phyloP scores from a whole-genome alignment of 2,329 filamentous ascomycete genomes.

The Penicillium sp. region DNA sequence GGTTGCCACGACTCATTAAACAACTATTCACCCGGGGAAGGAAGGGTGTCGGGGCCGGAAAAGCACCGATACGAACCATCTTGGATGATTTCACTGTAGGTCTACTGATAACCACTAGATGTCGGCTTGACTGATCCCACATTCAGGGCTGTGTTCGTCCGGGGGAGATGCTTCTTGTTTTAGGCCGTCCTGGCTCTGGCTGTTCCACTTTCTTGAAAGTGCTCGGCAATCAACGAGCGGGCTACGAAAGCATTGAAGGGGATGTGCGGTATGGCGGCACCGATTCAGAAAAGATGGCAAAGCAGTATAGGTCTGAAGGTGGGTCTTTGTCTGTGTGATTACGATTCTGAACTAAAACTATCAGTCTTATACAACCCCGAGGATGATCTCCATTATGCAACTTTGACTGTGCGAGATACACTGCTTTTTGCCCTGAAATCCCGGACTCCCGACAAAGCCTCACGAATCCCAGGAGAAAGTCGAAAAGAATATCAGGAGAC shows the following conservation, averaged over 20 bases:
- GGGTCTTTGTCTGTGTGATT: neutral
- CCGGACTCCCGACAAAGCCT: slow-evolving; percentile 63
- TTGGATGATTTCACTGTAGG: slow-evolving; percentile 60
- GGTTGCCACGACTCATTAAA: slow-evolving; percentile 49
- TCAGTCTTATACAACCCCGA: slow-evolving; percentile 74
- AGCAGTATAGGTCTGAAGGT: slow-evolving; percentile 50
- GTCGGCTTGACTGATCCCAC: neutral
- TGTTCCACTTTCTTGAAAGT: slow-evolving; percentile 87
- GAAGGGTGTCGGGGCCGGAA: slow-evolving; percentile 29
- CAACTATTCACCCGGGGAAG: slow-evolving; percentile 41
- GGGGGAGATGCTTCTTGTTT: slow-evolving; percentile 43
- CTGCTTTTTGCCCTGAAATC: slow-evolving; percentile 70
- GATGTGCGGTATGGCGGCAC: slow-evolving; percentile 58
- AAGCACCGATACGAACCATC: slow-evolving; percentile 62
- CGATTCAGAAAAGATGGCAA: slow-evolving; percentile 51
- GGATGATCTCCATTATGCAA: slow-evolving; percentile 73
- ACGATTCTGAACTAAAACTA: slow-evolving; percentile 6
- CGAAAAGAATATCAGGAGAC: slow-evolving; percentile 61
- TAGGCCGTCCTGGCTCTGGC: slow-evolving; percentile 45
- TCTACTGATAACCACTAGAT: neutral
- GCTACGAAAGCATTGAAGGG: slow-evolving; percentile 61
- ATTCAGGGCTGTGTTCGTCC: slow-evolving; percentile 41
- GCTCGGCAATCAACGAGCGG: slow-evolving; percentile 65
- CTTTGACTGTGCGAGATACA: slow-evolving; percentile 73
- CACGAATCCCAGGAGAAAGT: slow-evolving; percentile 61